Evolutionary conservation across 192 early-diverging fungal species (phyloP), one percentile per base, ranked within the genome.

Genomic region (Bifiguratus adelaidae): DNA sequence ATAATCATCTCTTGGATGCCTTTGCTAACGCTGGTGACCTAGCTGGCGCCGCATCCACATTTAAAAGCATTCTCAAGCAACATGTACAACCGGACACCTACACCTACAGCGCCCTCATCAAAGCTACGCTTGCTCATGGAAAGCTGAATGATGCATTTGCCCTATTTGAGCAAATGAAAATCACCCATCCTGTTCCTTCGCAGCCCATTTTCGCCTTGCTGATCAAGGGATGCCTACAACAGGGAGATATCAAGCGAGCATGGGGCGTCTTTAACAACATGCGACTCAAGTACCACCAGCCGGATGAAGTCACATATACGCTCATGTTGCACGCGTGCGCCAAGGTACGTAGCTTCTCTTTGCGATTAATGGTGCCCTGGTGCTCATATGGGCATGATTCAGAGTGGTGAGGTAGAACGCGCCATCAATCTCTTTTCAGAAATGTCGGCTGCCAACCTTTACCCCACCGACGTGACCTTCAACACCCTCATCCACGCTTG

Each of bases 311-410:
- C 0, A 74, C 78, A 4, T 98, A 88, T 51, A 80, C 76, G 15
- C 61, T 92, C 20, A 95, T 98, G 92, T 88, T 98, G 28, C 79
- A 85, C 50, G 88, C 91, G 1, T 95, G 92, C 52, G 81, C 89
- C 5, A 77, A 82, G 58, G 67, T 69, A 25, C 11, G 51, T 46
- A 21, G 8, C 16, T 4, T 7, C 15, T 16, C 19, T 23, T 32
- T 28, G 18, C 37, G 7, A 18, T 15, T 11, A 41, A 8, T 22
- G 16, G 27, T n/a, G 24, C 9, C 5, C 22, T 45, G 7, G 18
- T 33, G n/a, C 1, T 23, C 23, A 16, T 21, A 2, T 30, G 11
- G 11, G 11, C 32, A 13, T 15, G 1, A 34, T 13, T 43, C 36
- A 56, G 55, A 79, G 76, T 24, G 73, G 76, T 30, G 78, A 94